phyloP scores from a whole-genome alignment of 2,329 filamentous ascomycete species.

The Sodiomyces alkalinus region DNA sequence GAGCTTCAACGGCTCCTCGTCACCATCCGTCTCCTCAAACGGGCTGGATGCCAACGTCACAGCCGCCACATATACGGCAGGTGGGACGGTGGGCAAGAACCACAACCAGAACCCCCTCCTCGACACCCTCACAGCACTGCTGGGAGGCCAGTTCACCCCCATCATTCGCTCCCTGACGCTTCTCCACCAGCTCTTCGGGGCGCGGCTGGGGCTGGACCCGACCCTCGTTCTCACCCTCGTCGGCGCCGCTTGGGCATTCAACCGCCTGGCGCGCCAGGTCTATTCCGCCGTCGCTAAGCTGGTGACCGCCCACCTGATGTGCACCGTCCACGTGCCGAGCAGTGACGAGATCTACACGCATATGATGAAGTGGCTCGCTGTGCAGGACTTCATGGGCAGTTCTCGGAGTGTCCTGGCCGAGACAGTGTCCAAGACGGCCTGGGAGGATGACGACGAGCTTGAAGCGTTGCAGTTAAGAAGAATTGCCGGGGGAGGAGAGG shows the following conservation, averaged over 20 bases:
- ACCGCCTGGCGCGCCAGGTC: conserved; percentile 18
- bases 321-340: conserved; percentile 35
- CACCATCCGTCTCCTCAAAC: no score
- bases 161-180: conserved; percentile 12
- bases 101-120: conserved; percentile 1
- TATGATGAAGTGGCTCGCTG: conserved; percentile 41
- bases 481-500: conserved; percentile 17
- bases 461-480: conserved; percentile 20
- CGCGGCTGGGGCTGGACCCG: conserved; percentile 28
- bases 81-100: no score
- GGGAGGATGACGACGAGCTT: conserved; percentile 37
- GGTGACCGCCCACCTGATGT: conserved; percentile 30
- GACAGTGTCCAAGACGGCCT: conserved; percentile 36
- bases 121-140: conserved; percentile 4
- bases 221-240: conserved; percentile 27
- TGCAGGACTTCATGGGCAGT: conserved; percentile 33
- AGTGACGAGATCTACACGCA: conserved; percentile 43
- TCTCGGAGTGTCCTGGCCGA: conserved; percentile 40
- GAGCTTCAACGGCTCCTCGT: no score
- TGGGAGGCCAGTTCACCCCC: conserved; percentile 8
- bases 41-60: no score
- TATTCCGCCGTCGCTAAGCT: conserved; percentile 19
- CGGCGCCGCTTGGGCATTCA: conserved; percentile 31
- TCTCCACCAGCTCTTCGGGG: conserved; percentile 28
- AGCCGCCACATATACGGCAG: no score